These are phyloP conservation scores for Dillenia turbinata DNA, from an alignment of 164 flowering plant species.

Conservation along the genomic window DNA sequence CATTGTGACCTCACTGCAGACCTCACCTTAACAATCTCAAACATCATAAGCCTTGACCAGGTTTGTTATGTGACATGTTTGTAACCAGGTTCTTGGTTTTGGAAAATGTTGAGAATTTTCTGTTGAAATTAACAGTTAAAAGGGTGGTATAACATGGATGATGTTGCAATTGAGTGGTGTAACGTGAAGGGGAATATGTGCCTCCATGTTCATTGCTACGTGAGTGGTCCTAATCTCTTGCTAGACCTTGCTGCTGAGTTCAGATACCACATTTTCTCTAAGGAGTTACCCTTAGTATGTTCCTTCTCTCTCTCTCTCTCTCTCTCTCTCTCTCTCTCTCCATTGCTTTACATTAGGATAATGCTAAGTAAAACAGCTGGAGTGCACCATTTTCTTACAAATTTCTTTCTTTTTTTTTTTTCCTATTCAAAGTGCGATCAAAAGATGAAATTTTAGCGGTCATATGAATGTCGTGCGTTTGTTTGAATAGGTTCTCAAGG, in stretches of 20 bases:
- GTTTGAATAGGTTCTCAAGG: no score
- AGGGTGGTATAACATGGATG: slow-evolving; percentile 89
- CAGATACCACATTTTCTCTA: slow-evolving; percentile 85
- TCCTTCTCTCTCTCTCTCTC: neutral
- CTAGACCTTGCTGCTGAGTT: slow-evolving; percentile 74
- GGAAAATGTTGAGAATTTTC: neutral
- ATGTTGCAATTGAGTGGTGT: slow-evolving; percentile 88
- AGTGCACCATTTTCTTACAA: no score
- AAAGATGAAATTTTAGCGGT: no score
- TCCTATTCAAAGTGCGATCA: no score
- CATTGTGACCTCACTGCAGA: slow-evolving; percentile 93
- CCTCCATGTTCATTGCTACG: slow-evolving; percentile 78
- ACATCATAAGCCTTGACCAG: slow-evolving; percentile 70
- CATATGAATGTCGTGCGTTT: no score
- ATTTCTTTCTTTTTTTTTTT: no score
- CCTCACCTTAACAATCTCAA: slow-evolving; percentile 71
- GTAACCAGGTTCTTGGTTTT: neutral
- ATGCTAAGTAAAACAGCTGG: no score
- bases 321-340: no score
- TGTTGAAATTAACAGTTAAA: slow-evolving; percentile 29
- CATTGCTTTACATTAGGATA: no score
- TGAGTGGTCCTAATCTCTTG: slow-evolving; percentile 70
- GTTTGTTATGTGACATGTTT: slow-evolving; percentile 19
- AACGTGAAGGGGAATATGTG: slow-evolving; percentile 51
- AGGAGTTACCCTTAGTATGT: slow-evolving; percentile 86